Conservation (phyloP, 352 stramenopile genomes). For the Phytopythium boreale region DNA sequence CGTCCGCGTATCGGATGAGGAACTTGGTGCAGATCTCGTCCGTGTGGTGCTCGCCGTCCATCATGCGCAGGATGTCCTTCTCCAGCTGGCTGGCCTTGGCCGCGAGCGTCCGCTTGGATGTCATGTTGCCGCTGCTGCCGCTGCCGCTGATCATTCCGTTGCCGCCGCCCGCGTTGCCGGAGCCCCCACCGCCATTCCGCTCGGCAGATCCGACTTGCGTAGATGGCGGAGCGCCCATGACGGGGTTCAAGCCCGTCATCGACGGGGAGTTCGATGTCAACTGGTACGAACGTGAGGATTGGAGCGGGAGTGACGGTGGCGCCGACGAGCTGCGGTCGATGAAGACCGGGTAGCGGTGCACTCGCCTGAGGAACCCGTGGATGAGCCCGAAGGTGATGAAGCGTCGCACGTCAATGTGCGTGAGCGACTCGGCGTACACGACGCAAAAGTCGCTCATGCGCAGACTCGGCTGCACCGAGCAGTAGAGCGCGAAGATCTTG, state of each 20-base stretch:
- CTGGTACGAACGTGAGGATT: slow-evolving; percentile 19
- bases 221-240: slow-evolving; percentile 13
- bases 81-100: slow-evolving; percentile 56
- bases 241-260: slow-evolving; percentile 29
- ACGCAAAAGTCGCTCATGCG: slow-evolving; percentile 84
- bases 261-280: slow-evolving; percentile 34
- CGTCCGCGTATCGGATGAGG: slow-evolving; percentile 66
- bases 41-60: slow-evolving; percentile 81
- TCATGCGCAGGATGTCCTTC: slow-evolving; percentile 76
- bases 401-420: slow-evolving; percentile 68
- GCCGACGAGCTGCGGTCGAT: slow-evolving; percentile 34
- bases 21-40: slow-evolving; percentile 81
- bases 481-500: slow-evolving; percentile 87
- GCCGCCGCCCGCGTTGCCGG: neutral
- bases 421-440: slow-evolving; percentile 68
- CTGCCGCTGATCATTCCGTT: slow-evolving; percentile 15
- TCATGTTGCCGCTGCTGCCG: slow-evolving; percentile 24
- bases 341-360: slow-evolving; percentile 83
- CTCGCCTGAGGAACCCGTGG: slow-evolving; percentile 76
- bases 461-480: slow-evolving; percentile 77
- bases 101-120: slow-evolving; percentile 35
- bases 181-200: slow-evolving; percentile 5
- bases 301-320: slow-evolving; percentile 10
- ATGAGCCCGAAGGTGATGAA: slow-evolving; percentile 90
- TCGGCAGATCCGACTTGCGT: slow-evolving; percentile 11